Base-by-base conservation (phyloP, 176 grass and related monocot genomes). In the Paspalum notatum region DNA sequence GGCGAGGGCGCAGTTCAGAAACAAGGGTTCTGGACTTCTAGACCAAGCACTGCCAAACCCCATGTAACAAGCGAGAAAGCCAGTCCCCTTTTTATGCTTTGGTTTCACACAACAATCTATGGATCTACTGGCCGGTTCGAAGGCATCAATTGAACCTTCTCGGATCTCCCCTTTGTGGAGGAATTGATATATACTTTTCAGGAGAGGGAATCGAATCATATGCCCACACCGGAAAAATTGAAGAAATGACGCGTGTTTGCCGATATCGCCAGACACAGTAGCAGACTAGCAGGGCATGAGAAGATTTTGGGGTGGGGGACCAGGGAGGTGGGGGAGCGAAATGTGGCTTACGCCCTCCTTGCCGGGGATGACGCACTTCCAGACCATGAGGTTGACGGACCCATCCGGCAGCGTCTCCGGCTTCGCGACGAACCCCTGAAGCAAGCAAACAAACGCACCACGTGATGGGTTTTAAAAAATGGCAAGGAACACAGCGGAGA, bases 371-470 rank as follows among this genome's bases (percentile, higher is more conserved):
- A 85, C 43, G 75, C 95, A 98, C 26, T 83, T 71, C 95, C 95
- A 98, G 40, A 90, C 47, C 92, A 98, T 89, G 50, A 98, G 92
- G 51, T 94, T 91, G 47, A 87, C 90, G 65, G 92, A 85, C 74
- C 92, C 95, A 87, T 98, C 95, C 26, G 74, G 83, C 90, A 94
- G 62, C 26, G 90, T 92, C 74, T 87, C 87, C 22, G 92, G 95
- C 83, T 87, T 94, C 25, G 95, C 95, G 74, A 98, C 92, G 70
- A 98, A 98, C 41, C 95, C 92, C 95, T 94, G 82, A 80, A 42
- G 37, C 20, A 78, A 68, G 3, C 27, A 83, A 83, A 45, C 62
- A 58, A 32, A 44, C 14, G 52, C 21, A 24, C 42, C 24, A 46
- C 42, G 7, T 10, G n/a, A 12, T 2, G 25, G 56, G 37, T 43